Base-by-base conservation (phyloP, 2,329 filamentous ascomycete species). In the Beauveria varroae region DNA sequence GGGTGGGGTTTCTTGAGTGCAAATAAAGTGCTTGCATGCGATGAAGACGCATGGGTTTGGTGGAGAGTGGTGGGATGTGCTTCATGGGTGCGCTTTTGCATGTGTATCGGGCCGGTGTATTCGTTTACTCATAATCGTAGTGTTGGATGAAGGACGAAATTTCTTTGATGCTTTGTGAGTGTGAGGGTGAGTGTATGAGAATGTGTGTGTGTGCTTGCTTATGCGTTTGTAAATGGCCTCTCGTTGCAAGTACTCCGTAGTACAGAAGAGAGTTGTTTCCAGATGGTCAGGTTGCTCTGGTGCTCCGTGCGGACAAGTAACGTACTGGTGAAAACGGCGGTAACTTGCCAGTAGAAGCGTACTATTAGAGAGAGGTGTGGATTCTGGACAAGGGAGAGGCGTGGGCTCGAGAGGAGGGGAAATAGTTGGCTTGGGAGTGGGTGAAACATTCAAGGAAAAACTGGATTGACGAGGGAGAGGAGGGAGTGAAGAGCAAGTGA, bases 11-110 rank as follows among this genome's bases (percentile, higher is more conserved):
- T 37, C 5, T 37, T 24, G 37, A 30, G 34, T 7, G 20, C 18
- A 34, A n/a, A 7, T 60, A 46, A 60, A 60, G 57, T 60, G 57
- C 49, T 53, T 60, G 57, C 57, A 60, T 60, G n/a, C 28, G 57
- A 40, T 60, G 57, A 60, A 60, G 57, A 60, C 50, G 57, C 28
- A 22, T 24, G 46, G 46, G 46, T 26, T 28, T 51, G 44, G 41
- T 46, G 41, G 54, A 57, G n/a, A 40, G 26, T 26, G 6, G 20
- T n/a, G 24, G 12, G 34, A 16, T 14, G 10, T 22, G 20, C 10
- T 40, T 53, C 34, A 37, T 46, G 26, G 18, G 26, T 14, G 37
- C 30, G 10, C 9, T 18, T 26, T 18, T 12, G 30, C 10, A 40
- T 14, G 20, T 40, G n/a, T n/a, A 12, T 5, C 41, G 55, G 52